phyloP scores from a whole-genome alignment of 2,329 filamentous ascomycete genomes.

The Calonectria multiphialidica region DNA sequence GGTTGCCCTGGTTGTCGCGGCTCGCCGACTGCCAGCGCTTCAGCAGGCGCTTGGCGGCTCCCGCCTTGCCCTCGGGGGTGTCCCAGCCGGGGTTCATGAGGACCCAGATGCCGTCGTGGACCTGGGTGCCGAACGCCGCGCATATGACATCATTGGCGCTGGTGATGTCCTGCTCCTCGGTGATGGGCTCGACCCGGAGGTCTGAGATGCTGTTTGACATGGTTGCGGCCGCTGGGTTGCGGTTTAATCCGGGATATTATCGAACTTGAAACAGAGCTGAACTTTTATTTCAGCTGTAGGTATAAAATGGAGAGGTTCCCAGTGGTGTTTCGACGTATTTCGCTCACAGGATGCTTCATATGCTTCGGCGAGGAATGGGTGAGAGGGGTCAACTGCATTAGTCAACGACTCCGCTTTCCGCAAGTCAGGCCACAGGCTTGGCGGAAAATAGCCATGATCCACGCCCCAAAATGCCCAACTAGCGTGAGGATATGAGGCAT shows the following conservation, averaged over 20 bases:
- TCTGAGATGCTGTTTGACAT: slow-evolving; percentile 23
- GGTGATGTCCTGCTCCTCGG: slow-evolving; percentile 43
- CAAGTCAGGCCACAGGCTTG: neutral
- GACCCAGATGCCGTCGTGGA: slow-evolving; percentile 63
- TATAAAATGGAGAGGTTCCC: neutral
- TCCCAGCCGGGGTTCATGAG: slow-evolving; percentile 68
- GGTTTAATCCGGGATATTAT: neutral
- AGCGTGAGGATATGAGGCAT: neutral
- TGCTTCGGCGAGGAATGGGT: neutral
- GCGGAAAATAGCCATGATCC: neutral
- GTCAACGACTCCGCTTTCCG: slow-evolving; percentile 3
- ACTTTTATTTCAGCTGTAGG: neutral
- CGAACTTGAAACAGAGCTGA: neutral
- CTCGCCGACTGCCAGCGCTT: slow-evolving; percentile 55
- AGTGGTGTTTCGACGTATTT: neutral
- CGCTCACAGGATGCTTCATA: neutral
- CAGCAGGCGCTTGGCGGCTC: slow-evolving; percentile 52
- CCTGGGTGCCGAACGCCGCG: slow-evolving; percentile 62
- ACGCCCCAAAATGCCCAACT: neutral
- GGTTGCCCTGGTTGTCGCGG: slow-evolving; percentile 56
- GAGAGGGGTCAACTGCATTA: neutral
- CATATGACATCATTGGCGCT: slow-evolving; percentile 40
- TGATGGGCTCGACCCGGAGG: slow-evolving; percentile 43
- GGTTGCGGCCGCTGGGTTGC: neutral
- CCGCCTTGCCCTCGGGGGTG: slow-evolving; percentile 56